Percentiles rank a stretch among this genome's conserved stretches.
Conservation (phyloP, 306 rosid genomes). For the Ammopiptanthus mongolicus region DNA sequence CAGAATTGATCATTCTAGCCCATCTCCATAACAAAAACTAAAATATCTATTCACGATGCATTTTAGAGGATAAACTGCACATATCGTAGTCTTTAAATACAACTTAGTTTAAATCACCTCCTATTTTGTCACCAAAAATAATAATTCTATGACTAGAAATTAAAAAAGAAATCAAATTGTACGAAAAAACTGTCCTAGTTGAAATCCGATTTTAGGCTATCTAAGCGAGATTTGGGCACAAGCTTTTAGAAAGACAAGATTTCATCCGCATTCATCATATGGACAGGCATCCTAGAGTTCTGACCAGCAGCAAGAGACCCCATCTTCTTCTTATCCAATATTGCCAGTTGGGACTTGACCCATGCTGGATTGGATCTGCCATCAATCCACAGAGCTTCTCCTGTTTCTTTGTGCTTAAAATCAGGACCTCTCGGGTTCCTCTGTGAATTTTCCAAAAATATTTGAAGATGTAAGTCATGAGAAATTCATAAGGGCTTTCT, state of each 20-base stretch:
- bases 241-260: slow-evolving; percentile 40
- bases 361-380: slow-evolving; percentile 77
- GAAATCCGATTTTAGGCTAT: too few relatives aligned
- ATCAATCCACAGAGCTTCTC: slow-evolving; percentile 90
- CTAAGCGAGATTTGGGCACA: background rate
- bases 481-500: slow-evolving; percentile 7
- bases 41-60: too few relatives aligned
- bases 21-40: too few relatives aligned
- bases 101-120: too few relatives aligned
- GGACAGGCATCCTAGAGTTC: slow-evolving; percentile 40
- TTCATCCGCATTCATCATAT: slow-evolving; percentile 35
- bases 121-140: too few relatives aligned
- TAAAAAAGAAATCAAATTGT: background rate
- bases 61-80: too few relatives aligned
- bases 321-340: slow-evolving; percentile 67
- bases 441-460: slow-evolving; percentile 38
- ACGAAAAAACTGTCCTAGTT: slow-evolving; percentile 13
- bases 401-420: slow-evolving; percentile 92
- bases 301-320: slow-evolving; percentile 36
- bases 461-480: background rate
- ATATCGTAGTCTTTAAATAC: too few relatives aligned
- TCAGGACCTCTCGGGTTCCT: slow-evolving; percentile 86
- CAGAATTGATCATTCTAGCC: too few relatives aligned
- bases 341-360: slow-evolving; percentile 81
- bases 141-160: too few relatives aligned